Base-by-base conservation (phyloP, 1,284 basidiomycete species). In the Coniferiporia sulphurascens region DNA sequence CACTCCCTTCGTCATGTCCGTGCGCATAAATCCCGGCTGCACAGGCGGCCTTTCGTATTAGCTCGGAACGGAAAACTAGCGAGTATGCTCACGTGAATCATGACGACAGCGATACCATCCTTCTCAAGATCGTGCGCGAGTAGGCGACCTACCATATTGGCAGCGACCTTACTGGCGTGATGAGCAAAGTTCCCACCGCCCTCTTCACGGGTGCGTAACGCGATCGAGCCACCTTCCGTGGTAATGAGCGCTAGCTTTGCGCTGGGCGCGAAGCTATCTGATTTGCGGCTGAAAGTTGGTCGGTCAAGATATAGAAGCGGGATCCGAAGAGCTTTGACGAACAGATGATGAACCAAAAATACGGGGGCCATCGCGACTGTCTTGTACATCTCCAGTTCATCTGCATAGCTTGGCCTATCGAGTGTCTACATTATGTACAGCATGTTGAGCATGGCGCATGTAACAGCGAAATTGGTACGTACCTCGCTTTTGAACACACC, bases 101-200 rank as follows among this genome's bases (percentile, higher is more conserved):
- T 76, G 2, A 69, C 72, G 10, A 78, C 73, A 0, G 73, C 69
- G 15, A 79, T 65, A 1, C 73, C 74, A 53, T 72, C 69, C 27
- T 73, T 69, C 48, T 71, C 67, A n/a, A 80, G 58, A 60, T 79
- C 77, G 52, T 72, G 69, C 8, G 70, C 68, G 17, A 80, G 63
- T n/a, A 80, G 64, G 50, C 73, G 72, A 1, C 77, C 78, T 1
- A 75, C 70, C 78, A 80, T 79, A 60, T 80, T 80, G 1, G 70
- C 73, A 13, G 78, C 78, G 4, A 75, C 76, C 66, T 80, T 79
- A 59, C 71, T 74, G 1, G 75, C 78, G 62, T 80, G 78, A 65
- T 80, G 78, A 7, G 74, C 78, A 62, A 74, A 79, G 65, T 76
- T 78, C 10, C 76, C 75, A 4, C 77, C 78, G 27, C 78, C 77